Evolutionary conservation across 192 early-diverging fungal genomes (phyloP).

Genomic region (Coemansia sp.): DNA sequence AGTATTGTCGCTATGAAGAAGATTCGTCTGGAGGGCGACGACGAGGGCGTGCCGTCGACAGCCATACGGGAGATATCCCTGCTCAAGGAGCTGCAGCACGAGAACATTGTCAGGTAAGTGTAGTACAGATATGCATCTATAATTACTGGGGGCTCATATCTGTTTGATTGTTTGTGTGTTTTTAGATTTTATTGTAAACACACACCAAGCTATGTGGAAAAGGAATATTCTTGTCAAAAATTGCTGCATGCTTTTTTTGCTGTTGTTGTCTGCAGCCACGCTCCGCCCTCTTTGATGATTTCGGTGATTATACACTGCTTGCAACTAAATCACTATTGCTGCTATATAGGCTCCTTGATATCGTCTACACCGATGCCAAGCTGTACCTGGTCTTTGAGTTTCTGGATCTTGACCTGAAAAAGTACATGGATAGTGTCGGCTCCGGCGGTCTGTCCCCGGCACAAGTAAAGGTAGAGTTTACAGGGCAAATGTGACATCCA

Average conservation of each 20-base stretch:
- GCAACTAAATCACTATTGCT: background rate
- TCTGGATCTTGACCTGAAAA: slow-evolving; percentile 86
- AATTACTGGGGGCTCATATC: too few species aligned
- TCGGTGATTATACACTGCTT: background rate
- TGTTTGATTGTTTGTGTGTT: slow-evolving; percentile 1
- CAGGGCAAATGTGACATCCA: too few species aligned
- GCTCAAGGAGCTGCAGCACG: slow-evolving; percentile 81
- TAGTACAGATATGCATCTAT: too few species aligned
- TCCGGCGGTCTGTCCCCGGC: slow-evolving; percentile 50
- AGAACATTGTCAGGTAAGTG: slow-evolving; percentile 79
- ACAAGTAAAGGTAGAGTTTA: slow-evolving; percentile 56
- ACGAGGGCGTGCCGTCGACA: slow-evolving; percentile 78
- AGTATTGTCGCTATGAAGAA: slow-evolving; percentile 71
- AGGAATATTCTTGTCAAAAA: background rate
- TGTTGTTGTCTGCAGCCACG: background rate
- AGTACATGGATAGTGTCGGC: slow-evolving; percentile 72
- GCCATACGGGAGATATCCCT: slow-evolving; percentile 85
- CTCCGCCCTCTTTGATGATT: background rate
- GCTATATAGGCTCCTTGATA: slow-evolving; percentile 73
- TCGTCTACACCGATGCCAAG: slow-evolving; percentile 81
- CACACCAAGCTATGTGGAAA: too few species aligned
- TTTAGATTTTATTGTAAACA: too few species aligned
- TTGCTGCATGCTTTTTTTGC: background rate
- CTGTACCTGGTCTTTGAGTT: slow-evolving; percentile 97
- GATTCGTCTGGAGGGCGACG: slow-evolving; percentile 65